Evolutionary conservation across 208 protist genomes (phyloP).

Genomic region (Endotrypanum monterogeii): DNA sequence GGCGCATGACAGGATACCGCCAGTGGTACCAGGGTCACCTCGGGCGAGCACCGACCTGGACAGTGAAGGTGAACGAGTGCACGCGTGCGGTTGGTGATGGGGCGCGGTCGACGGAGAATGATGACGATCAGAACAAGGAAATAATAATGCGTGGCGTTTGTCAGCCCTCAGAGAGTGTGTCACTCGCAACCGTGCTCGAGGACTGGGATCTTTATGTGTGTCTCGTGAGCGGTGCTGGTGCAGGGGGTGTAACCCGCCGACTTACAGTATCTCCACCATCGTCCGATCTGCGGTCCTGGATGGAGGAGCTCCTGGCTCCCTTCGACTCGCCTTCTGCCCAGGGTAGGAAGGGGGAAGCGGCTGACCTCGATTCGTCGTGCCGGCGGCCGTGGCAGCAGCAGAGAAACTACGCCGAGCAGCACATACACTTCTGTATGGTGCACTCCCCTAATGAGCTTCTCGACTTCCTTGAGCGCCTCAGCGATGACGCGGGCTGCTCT

Average conservation of each 20-base stretch:
- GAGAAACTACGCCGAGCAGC: slow-evolving; percentile 23
- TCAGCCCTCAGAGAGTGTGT: background rate
- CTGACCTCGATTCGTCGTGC: background rate
- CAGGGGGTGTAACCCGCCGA: background rate
- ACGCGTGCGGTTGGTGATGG: background rate
- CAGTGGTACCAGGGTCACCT: slow-evolving; percentile 25
- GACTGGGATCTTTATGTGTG: slow-evolving; percentile 40
- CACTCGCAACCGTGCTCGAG: background rate
- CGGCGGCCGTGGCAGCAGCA: slow-evolving; percentile 3
- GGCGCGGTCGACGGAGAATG: background rate
- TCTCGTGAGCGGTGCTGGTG: slow-evolving; percentile 6
- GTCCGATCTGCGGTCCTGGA: background rate
- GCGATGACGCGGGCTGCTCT: background rate
- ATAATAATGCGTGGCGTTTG: background rate
- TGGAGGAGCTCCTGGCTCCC: background rate
- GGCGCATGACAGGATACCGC: slow-evolving; percentile 33
- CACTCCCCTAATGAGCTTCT: slow-evolving; percentile 43
- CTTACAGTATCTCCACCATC: background rate
- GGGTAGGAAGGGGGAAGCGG: background rate
- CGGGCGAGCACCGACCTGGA: slow-evolving; percentile 5
- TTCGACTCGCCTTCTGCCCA: background rate
- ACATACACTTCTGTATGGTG: slow-evolving; percentile 35
- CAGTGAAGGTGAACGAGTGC: background rate
- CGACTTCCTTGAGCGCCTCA: slow-evolving; percentile 25
- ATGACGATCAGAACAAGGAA: background rate